A percentile compares a stretch with the other conserved stretches of the same genome.
Evolutionary conservation across 2,329 filamentous ascomycete genomes (phyloP).

Genomic region (Aureobasidium sp.): DNA sequence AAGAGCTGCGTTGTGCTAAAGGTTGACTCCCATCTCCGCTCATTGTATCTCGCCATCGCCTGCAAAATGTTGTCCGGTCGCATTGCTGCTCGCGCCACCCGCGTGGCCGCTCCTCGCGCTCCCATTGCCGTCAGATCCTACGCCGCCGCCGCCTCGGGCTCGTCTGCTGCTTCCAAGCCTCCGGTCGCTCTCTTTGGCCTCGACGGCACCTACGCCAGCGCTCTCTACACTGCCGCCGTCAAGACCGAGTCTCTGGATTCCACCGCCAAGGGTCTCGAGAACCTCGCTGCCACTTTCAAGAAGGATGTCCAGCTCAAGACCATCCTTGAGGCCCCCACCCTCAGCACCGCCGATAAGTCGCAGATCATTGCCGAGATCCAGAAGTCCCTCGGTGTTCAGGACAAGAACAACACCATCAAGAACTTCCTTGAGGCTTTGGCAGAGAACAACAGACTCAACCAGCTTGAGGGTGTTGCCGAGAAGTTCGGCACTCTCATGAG

Average conservation of each 20-base stretch:
- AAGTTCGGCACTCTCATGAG: slow-evolving; percentile 87
- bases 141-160: slow-evolving; percentile 49
- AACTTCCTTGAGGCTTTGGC: slow-evolving; percentile 88
- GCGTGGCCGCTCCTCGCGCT: slow-evolving; percentile 47
- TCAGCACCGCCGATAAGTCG: slow-evolving; percentile 70
- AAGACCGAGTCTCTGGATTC: slow-evolving; percentile 81
- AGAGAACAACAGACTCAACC: slow-evolving; percentile 88
- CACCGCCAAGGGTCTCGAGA: slow-evolving; percentile 69
- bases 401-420: slow-evolving; percentile 75
- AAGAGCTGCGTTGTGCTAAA: neutral
- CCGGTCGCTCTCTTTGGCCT: slow-evolving; percentile 89
- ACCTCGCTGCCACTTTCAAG: slow-evolving; percentile 62
- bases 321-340: slow-evolving; percentile 74
- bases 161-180: slow-evolving; percentile 62
- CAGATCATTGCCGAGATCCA: slow-evolving; percentile 79
- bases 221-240: slow-evolving; percentile 93
- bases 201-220: slow-evolving; percentile 96
- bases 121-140: slow-evolving; percentile 62
- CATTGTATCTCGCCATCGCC: slow-evolving; percentile 16
- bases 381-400: slow-evolving; percentile 63
- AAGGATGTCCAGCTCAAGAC: slow-evolving; percentile 71
- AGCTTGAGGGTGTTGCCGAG: slow-evolving; percentile 71
- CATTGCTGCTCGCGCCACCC: slow-evolving; percentile 47
- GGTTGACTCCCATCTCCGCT: neutral
- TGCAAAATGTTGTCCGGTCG: slow-evolving; percentile 47